Percentiles rank a stretch among this genome's conserved stretches.
Evolutionary conservation across 805 yeast genomes (phyloP).

Genomic region (Cyberlindnera meyerae): DNA sequence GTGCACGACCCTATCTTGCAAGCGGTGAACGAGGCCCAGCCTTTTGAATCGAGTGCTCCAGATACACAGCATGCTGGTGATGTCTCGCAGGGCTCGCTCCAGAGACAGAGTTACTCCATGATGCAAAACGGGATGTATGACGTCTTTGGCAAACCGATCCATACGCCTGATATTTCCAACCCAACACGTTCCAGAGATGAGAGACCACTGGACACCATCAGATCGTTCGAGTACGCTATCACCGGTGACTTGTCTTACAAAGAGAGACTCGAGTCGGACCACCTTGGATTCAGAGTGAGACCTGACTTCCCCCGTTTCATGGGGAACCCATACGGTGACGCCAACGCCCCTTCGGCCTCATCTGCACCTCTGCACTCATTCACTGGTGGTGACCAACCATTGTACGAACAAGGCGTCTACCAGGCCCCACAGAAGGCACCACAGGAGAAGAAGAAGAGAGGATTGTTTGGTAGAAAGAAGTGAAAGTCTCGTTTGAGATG

Average conservation of each 20-base stretch:
- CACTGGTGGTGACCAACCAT: slow-evolving; percentile 36
- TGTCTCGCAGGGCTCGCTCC: slow-evolving; percentile 6
- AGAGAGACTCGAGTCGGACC: slow-evolving; percentile 74
- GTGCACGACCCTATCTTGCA: slow-evolving; percentile 86
- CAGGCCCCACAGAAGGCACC: slow-evolving; percentile 43
- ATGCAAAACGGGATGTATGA: slow-evolving; percentile 61
- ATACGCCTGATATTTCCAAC: slow-evolving; percentile 79
- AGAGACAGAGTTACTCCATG: slow-evolving; percentile 26
- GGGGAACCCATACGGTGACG: slow-evolving; percentile 32
- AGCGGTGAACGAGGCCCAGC: slow-evolving; percentile 95
- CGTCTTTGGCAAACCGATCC: slow-evolving; percentile 79
- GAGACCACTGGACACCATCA: slow-evolving; percentile 93
- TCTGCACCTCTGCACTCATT: slow-evolving; percentile 28
- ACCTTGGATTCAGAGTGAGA: slow-evolving; percentile 84
- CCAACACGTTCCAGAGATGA: slow-evolving; percentile 94
- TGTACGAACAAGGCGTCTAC: slow-evolving; percentile 58
- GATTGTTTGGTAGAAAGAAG: slow-evolving; percentile 74
- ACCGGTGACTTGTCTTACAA: slow-evolving; percentile 80
- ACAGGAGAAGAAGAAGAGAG: slow-evolving; percentile 72
- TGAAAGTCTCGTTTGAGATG: slow-evolving; percentile 4
- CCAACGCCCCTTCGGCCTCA: slow-evolving; percentile 1
- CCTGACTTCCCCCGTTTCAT: slow-evolving; percentile 58
- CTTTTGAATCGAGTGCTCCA: slow-evolving; percentile 57
- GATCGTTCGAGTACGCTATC: slow-evolving; percentile 89
- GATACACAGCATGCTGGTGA: slow-evolving; percentile 14